Conservation (phyloP, 2,329 filamentous ascomycete species). For the Fusarium lateritium region DNA sequence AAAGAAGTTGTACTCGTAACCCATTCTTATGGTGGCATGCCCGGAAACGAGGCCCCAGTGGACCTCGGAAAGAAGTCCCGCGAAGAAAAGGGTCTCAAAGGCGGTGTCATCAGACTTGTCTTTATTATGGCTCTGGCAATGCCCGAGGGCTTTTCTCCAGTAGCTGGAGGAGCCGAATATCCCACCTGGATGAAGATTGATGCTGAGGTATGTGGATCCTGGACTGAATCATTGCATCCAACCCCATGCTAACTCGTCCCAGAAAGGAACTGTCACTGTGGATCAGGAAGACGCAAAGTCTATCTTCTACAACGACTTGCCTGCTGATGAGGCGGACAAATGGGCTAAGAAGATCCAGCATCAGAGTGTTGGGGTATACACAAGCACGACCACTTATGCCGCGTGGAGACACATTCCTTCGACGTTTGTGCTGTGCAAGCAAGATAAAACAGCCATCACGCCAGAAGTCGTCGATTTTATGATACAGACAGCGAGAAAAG, state of each 20-base stretch:
- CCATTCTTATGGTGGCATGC: not conserved
- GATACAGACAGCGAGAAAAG: not conserved
- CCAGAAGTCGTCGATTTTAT: not conserved
- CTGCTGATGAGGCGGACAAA: not conserved
- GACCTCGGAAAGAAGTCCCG: not conserved
- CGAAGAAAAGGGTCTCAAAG: not conserved
- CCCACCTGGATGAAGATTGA: not conserved
- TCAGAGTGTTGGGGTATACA: not conserved
- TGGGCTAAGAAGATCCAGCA: not conserved
- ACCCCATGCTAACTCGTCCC: not conserved
- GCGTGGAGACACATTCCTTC: not conserved
- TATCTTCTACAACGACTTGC: not conserved
- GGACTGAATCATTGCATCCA: not conserved
- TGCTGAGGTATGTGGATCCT: not conserved
- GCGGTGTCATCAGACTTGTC: not conserved
- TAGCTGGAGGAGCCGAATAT: not conserved
- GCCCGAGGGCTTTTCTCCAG: not conserved
- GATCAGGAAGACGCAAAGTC: not conserved
- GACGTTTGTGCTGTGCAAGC: not conserved
- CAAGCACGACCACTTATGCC: not conserved
- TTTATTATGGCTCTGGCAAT: not conserved
- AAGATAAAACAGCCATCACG: not conserved
- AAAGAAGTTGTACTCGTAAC: not conserved
- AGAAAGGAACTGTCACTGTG: not conserved
- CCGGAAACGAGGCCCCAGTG: not conserved